Conservation (phyloP, 768 basidiomycete genomes). For the Exsudoporus frostii region DNA sequence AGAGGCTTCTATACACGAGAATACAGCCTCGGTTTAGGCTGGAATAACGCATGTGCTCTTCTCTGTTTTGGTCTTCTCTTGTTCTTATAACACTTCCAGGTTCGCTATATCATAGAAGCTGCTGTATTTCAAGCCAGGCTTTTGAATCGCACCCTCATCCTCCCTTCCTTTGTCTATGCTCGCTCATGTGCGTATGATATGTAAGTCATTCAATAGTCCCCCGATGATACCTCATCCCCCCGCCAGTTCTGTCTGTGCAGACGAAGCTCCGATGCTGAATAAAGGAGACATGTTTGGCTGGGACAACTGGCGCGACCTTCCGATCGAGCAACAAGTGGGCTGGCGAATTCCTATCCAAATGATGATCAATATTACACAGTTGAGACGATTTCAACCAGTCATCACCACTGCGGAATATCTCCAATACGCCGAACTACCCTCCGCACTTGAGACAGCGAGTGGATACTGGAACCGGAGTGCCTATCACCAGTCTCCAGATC, state of each 20-base stretch:
- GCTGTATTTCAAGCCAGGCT: constrained; percentile 37
- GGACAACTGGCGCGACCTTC: constrained; percentile 37
- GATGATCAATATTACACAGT: constrained; percentile 41
- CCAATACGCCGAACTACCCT: constrained; percentile 33
- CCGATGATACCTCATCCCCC: not conserved
- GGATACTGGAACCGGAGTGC: constrained; percentile 36
- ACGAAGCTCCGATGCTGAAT: constrained; percentile 42
- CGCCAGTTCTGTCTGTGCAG: constrained; percentile 33
- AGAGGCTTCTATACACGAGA: constrained; percentile 41
- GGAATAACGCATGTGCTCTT: constrained; percentile 39
- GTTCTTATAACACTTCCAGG: constrained; percentile 21
- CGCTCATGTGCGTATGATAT: constrained; percentile 40
- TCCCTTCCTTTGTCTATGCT: constrained; percentile 44
- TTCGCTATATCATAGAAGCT: constrained; percentile 45
- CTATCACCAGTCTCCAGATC: constrained; percentile 23
- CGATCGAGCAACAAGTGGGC: constrained; percentile 32
- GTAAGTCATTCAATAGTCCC: constrained; percentile 18
- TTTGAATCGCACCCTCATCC: constrained; percentile 39
- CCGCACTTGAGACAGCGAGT: constrained; percentile 32
- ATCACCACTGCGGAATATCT: constrained; percentile 39
- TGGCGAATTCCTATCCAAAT: constrained; percentile 32
- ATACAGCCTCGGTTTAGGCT: constrained; percentile 43
- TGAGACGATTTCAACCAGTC: constrained; percentile 35
- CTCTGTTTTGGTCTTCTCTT: not conserved
- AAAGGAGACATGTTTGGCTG: constrained; percentile 38